These are phyloP conservation scores for Backusella australiensis DNA, from an alignment of 192 early-diverging fungal genomes.

Conservation along the genomic window DNA sequence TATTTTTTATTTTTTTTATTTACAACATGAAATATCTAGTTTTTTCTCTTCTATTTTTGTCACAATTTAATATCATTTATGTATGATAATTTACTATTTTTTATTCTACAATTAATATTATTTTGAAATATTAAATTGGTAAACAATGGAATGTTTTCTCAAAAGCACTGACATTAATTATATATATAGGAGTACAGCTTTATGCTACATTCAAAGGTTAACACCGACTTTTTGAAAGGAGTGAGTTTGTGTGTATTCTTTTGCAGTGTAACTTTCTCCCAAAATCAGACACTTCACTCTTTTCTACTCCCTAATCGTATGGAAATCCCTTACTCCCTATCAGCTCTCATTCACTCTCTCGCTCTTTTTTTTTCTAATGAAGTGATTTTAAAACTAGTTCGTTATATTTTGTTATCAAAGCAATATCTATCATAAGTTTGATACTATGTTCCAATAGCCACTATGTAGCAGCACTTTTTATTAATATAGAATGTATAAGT, in stretches of 20 bases:
- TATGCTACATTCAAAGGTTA: not conserved
- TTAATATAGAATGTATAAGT: not conserved
- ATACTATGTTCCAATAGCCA: not conserved
- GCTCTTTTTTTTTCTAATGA: not conserved
- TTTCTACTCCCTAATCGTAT: not conserved
- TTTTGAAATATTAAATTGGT: not conserved
- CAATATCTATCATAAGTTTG: not conserved
- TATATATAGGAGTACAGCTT: not conserved
- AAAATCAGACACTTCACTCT: not conserved
- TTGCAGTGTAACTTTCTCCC: not conserved
- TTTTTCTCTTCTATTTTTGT: not conserved
- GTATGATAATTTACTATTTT: not conserved
- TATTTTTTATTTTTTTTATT: not conserved
- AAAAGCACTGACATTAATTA: constrained; percentile 1
- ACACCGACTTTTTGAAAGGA: not conserved
- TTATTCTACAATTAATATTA: not conserved
- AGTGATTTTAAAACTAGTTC: not conserved
- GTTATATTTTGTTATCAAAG: not conserved
- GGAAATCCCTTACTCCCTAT: not conserved
- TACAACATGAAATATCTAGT: not conserved
- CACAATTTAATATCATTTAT: not conserved
- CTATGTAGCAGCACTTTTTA: not conserved
- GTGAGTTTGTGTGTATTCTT: not conserved
- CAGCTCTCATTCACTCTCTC: not conserved
- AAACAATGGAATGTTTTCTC: not conserved